These are phyloP conservation scores for Chalaropsis thielavioides DNA, from an alignment of 2,329 filamentous ascomycete species.

Conservation along the genomic window DNA sequence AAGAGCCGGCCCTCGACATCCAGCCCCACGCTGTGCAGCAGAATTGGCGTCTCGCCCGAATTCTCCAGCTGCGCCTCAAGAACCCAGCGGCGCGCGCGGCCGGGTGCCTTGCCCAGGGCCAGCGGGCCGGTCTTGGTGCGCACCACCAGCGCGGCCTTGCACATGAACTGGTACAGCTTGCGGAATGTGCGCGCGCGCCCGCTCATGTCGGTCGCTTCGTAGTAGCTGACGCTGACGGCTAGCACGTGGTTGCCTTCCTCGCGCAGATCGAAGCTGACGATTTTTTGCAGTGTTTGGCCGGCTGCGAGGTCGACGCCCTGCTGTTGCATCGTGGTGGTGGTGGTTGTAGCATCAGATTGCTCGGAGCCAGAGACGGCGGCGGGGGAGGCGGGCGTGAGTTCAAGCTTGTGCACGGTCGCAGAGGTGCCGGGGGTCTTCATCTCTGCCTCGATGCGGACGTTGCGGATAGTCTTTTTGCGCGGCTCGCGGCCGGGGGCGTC, in stretches of 20 bases:
- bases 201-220: slow-evolving; percentile 60
- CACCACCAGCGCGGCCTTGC: slow-evolving; percentile 78
- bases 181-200: slow-evolving; percentile 71
- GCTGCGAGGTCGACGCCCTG: slow-evolving; percentile 38
- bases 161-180: slow-evolving; percentile 93
- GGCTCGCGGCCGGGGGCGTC: slow-evolving; percentile 16
- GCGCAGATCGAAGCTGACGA: slow-evolving; percentile 75
- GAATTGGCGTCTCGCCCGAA: slow-evolving; percentile 68
- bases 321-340: slow-evolving; percentile 34
- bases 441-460: slow-evolving; percentile 73
- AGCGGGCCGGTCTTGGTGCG: slow-evolving; percentile 71
- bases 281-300: slow-evolving; percentile 60
- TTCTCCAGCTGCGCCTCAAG: slow-evolving; percentile 95
- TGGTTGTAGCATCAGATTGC: slow-evolving; percentile 18
- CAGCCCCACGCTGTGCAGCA: slow-evolving; percentile 53
- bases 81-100: slow-evolving; percentile 43
- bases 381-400: slow-evolving; percentile 34
- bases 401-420: slow-evolving; percentile 45
- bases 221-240: slow-evolving; percentile 86
- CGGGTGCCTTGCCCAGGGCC: slow-evolving; percentile 21
- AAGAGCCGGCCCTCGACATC: slow-evolving; percentile 37
- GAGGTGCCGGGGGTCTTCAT: slow-evolving; percentile 72
- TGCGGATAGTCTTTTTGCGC: slow-evolving; percentile 43
- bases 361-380: slow-evolving; percentile 15
- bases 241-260: slow-evolving; percentile 91